These are phyloP conservation scores for Funneliformis caledonium DNA, from an alignment of 371 early-diverging fungal species.

Conservation along the genomic window DNA sequence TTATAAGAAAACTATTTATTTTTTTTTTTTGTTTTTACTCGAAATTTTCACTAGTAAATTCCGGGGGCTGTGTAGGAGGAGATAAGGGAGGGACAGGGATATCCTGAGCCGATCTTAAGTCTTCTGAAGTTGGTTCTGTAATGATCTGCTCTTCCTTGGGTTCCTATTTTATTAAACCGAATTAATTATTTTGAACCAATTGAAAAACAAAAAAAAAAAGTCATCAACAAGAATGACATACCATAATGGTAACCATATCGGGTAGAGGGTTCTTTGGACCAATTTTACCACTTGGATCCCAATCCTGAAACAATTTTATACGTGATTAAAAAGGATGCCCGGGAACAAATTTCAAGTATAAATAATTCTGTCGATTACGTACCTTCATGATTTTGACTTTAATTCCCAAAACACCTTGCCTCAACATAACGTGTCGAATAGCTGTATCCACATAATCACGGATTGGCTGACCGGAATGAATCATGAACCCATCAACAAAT, in stretches of 20 bases:
- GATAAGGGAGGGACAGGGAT: constrained; percentile 5
- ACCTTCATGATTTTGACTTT: constrained; percentile 99
- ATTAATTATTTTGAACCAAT: background rate
- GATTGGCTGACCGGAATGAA: constrained; percentile 99
- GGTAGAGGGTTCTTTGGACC: constrained; percentile 98
- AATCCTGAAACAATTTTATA: constrained; percentile 52
- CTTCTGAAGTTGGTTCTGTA: constrained; percentile 77
- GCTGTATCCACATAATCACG: constrained; percentile 98
- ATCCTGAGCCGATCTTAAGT: constrained; percentile 56
- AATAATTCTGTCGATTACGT: background rate
- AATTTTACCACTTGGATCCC: constrained; percentile 95
- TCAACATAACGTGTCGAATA: constrained; percentile 97
- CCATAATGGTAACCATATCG: constrained; percentile 96
- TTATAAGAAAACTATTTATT: too few relatives aligned
- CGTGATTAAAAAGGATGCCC: background rate
- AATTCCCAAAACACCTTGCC: constrained; percentile 99
- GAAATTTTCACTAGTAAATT: too few relatives aligned
- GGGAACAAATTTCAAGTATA: background rate
- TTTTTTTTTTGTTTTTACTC: too few relatives aligned
- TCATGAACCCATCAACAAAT: constrained; percentile 99
- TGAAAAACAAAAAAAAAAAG: background rate
- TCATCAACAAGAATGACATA: constrained; percentile 34
- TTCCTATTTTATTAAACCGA: constrained; percentile 47
- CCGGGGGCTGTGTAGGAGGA: background rate
- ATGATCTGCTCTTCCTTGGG: constrained; percentile 86